Evolutionary conservation across 345 rosid species (phyloP), one percentile per base, ranked within the genome.

Genomic region (Combretum micranthum): DNA sequence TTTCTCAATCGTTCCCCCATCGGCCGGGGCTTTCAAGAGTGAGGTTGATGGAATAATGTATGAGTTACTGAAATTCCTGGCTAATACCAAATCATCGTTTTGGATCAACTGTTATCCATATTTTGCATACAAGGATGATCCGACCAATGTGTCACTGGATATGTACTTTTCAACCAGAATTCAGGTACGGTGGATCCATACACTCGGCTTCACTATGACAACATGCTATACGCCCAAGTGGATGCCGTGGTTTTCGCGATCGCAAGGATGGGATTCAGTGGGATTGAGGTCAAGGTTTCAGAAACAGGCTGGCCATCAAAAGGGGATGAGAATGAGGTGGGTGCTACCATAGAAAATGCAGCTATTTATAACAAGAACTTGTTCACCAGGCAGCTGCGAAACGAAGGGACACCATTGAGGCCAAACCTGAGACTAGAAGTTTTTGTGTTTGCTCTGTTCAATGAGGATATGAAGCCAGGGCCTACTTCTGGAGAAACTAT

Each of bases 231-330:
- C 61, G 99, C 99, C 61, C 99, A 93, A 64, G 58, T 93, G 26
- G 99, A 93, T 49, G 96, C 96, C 25, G 85, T 93, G 47, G 87
- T 89, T 56, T 66, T 85, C 0, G 99, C 99, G 1, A 90, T 93
- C 19, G 75, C 73, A 48, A 76, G 85, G 11, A 51, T 87, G 83
- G 99, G 99, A 1, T 87, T 82, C 49, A 67, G 76, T 0, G 84
- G 85, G 55, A 52, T 89, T 12, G 79, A 75, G 57, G 90, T 90
- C 2, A 61, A 69, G 79, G 61, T 94, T 23, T 90, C 99, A 0
- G 99, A 94, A 72, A 94, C 99, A 12, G 99, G 99, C 1, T 94
- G 99, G 99, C 99, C 99, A 0, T 94, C 99, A 0, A 81, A 65
- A 59, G 99, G 97, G 12, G 96, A 90, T 22, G 73, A 64, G 10